phyloP scores from a whole-genome alignment of 2,329 filamentous ascomycete species.

The Nemania sp. region DNA sequence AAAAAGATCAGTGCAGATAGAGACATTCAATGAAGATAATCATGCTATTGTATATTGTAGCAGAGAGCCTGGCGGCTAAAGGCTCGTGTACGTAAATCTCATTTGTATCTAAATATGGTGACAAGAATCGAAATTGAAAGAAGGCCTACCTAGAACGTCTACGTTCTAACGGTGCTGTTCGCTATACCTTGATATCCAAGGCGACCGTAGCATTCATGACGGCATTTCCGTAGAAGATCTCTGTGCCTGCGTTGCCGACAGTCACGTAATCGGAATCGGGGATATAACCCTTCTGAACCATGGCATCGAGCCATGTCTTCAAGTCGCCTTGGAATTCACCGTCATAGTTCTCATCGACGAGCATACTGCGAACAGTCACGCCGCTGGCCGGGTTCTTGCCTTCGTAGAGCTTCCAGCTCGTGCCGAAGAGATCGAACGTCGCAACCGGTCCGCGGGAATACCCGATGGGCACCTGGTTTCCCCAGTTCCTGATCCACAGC shows the following conservation, averaged over 20 bases:
- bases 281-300: constrained; percentile 41
- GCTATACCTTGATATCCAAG: constrained; percentile 35
- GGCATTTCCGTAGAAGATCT: constrained; percentile 43
- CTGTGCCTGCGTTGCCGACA: constrained; percentile 42
- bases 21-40: background rate
- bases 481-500: constrained; percentile 44
- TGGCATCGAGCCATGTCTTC: constrained; percentile 42
- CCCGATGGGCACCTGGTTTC: constrained; percentile 43
- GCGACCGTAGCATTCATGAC: constrained; percentile 33
- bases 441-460: constrained; percentile 40
- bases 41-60: background rate
- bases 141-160: constrained; percentile 15
- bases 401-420: constrained; percentile 43
- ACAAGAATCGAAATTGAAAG: constrained; percentile 18
- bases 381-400: constrained; percentile 42
- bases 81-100: background rate
- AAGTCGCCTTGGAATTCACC: constrained; percentile 43
- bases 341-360: constrained; percentile 38
- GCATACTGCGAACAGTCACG: constrained; percentile 42
- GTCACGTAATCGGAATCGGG: constrained; percentile 39
- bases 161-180: background rate
- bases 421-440: constrained; percentile 41
- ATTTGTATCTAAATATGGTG: constrained; percentile 13
- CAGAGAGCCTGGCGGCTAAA: background rate
- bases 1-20: too few species aligned